A percentile compares a stretch with the other conserved stretches of the same genome.
Conservation (phyloP, 2,329 filamentous ascomycete genomes). For the Didymella pinodella region DNA sequence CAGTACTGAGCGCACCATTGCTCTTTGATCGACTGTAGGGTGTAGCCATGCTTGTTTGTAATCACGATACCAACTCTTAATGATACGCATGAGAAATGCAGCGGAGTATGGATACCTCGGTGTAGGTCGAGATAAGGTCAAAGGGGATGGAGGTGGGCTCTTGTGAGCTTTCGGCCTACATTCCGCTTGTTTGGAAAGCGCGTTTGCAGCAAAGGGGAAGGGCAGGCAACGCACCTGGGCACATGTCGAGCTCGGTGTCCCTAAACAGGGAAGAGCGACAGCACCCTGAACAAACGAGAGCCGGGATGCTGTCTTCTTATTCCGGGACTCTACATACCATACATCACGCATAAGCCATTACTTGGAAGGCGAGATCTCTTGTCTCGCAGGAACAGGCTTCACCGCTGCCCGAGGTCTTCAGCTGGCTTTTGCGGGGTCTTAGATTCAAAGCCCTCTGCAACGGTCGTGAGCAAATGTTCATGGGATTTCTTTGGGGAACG, state of each 20-base stretch:
- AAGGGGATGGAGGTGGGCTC: conserved; percentile 7
- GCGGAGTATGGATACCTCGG: conserved; percentile 10
- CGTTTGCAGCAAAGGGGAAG: background rate
- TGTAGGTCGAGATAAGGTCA: conserved; percentile 15
- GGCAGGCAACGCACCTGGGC: background rate
- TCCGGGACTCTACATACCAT: too few species aligned
- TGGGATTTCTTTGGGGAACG: background rate
- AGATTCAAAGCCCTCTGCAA: too few species aligned
- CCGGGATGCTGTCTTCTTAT: too few species aligned
- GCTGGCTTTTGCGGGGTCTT: too few species aligned
- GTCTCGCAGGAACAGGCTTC: too few species aligned
- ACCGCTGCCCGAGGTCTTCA: too few species aligned
- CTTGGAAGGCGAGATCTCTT: too few species aligned
- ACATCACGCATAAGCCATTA: too few species aligned
- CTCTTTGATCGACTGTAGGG: conserved; percentile 25
- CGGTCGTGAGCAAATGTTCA: too few species aligned
- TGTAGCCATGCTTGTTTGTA: conserved; percentile 38
- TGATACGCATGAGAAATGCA: conserved; percentile 30
- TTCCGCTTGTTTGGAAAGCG: conserved; percentile 4
- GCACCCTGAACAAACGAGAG: too few species aligned
- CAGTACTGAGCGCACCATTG: conserved; percentile 14
- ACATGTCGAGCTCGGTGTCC: too few species aligned
- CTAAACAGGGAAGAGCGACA: too few species aligned
- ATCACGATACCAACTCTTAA: conserved; percentile 21
- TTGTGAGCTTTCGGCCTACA: background rate